A percentile compares a stretch with the other conserved stretches of the same genome.
Evolutionary conservation across 306 rosid genomes (phyloP).

Genomic region (Fragaria ananassa): DNA sequence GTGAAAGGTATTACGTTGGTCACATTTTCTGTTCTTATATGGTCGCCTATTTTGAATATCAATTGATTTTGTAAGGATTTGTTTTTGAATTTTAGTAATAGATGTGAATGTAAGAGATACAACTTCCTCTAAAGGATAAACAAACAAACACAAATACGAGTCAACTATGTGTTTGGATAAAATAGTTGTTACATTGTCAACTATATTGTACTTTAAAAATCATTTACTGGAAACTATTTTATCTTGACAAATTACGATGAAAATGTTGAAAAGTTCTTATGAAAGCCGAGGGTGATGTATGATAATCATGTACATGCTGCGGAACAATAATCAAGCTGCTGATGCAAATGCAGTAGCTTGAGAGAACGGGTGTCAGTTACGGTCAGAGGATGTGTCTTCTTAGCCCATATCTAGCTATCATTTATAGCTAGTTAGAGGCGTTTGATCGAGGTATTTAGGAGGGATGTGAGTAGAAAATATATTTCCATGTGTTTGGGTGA

Average conservation of each 20-base stretch:
- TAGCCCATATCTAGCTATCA: no score
- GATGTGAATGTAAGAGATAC: not conserved
- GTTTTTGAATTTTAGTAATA: not conserved
- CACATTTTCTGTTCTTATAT: not conserved
- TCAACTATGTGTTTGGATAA: not conserved
- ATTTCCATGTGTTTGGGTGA: no score
- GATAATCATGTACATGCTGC: no score
- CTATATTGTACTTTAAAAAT: not conserved
- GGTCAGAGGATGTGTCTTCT: no score
- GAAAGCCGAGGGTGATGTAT: not conserved
- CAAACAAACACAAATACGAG: not conserved
- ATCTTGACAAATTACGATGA: not conserved
- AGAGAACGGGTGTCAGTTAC: no score
- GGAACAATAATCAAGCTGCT: no score
- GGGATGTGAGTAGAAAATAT: no score
- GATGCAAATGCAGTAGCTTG: no score
- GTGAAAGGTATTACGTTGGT: not conserved
- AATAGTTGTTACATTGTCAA: not conserved
- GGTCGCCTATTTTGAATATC: not conserved
- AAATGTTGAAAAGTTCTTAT: not conserved
- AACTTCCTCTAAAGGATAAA: not conserved
- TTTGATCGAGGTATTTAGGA: no score
- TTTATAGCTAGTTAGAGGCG: no score
- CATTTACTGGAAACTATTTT: not conserved
- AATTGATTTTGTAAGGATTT: not conserved